Evolutionary conservation across 2,329 filamentous ascomycete species (phyloP), one percentile per base, ranked within the genome.

Genomic region (Tolypocladium tropicale): DNA sequence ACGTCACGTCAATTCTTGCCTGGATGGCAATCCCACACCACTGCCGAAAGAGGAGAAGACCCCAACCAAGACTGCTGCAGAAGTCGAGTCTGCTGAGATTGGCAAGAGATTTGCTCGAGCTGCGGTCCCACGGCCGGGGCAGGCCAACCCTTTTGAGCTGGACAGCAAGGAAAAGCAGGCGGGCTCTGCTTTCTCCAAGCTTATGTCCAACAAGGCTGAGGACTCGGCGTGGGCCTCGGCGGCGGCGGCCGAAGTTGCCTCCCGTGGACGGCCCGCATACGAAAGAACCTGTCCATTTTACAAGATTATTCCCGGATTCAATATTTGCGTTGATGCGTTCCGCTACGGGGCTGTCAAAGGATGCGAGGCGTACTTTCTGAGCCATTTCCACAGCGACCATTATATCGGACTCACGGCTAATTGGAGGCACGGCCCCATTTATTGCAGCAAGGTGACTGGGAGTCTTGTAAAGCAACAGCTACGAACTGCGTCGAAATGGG

Each of bases 341-440:
- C 85, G 93, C 23, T 99, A 97, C 66, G 94, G 94, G 2, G 90
- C 92, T 4, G 90, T 99, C 0, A 81, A 95, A 67, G 92, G 90
- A 0, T 96, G 92, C 69, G 87, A 89, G 55, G 94, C 93, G 1
- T 99, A 99, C 68, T 99, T 99, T 63, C 79, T 99, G 12, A 96
- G 92, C 64, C 94, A 99, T 68, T 99, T 97, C 63, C 94, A 99
- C 71, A 96, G 91, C 65, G 94, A 99, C 68, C 94, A 99, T 68
- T 99, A 99, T 64, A 85, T 96, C 36, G 94, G 94, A 2, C 75
- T 99, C 12, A 94, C 90, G 12, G 84, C 88, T 9, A 90, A 80
- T 34, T 99, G 94, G 94, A 83, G 78, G 41, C 92, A 99, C 68
- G 94, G 94, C 0, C 93, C 92, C 0, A 97, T 99, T 52, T 99